Evolutionary conservation across 306 rosid genomes (phyloP), one percentile per base, ranked within the genome.

Genomic region (Oemleria cerasiformis): DNA sequence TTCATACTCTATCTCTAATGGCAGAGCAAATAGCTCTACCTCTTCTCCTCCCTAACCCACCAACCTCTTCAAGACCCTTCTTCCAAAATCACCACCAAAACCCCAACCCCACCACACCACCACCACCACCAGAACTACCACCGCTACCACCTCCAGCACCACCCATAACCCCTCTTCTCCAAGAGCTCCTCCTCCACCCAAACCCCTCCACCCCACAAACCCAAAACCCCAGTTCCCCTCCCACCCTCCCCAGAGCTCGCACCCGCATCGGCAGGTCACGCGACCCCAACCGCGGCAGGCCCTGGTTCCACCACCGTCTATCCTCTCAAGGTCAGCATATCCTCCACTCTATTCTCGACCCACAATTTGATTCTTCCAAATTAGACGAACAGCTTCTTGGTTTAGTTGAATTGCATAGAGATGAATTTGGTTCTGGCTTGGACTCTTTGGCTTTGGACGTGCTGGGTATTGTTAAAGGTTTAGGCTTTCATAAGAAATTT

Each of bases 281-380:
- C 12, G 94, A 93, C 84, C 73, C 91, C 67, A 91, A 93, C 79
- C 80, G 86, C 15, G 98, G 96, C 48, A 91, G 82, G 79, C 91
- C 92, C 13, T 94, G 98, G 98, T 84, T 79, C 19, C 75, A 76
- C 57, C 88, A 74, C 41, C 76, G 77, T 9, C 84, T 94, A 49
- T 87, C 97, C 16, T 50, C 80, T 43, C 78, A 67, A 82, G 97
- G 92, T 86, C 86, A 76, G 79, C 76, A 36, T 41, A 48, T 84
- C 78, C 86, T 91, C 40, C 21, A 76, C 16, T 77, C 84, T 75
- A 72, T 94, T 41, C 75, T 63, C 20, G 56, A 79, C 80, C 80
- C 94, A 0, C 59, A 73, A 8, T 86, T 87, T 47, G 75, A 78
- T 73, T 78, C 85, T 36, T 30, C 73, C 50, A 58, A 58, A 0